A percentile compares a stretch with the other conserved stretches of the same genome.
These are phyloP conservation scores for Euphorbia schlechtendalii DNA, from an alignment of 441 rosid genomes.

Conservation along the genomic window DNA sequence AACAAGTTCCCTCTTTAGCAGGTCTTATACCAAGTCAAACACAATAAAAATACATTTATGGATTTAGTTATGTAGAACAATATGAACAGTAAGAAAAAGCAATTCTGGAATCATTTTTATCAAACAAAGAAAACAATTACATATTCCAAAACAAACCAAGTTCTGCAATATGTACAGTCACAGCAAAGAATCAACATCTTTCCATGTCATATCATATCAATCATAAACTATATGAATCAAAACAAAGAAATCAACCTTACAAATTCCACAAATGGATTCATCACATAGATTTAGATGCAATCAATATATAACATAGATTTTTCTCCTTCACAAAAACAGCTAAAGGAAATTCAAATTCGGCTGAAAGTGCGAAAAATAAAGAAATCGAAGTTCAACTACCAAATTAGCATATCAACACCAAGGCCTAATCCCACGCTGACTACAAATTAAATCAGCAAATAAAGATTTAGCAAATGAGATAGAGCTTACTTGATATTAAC, in stretches of 20 bases:
- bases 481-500: conserved; percentile 74
- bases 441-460: too few relatives aligned
- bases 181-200: not conserved
- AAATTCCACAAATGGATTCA: not conserved
- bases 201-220: not conserved
- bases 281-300: not conserved
- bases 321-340: not conserved
- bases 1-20: conserved; percentile 12
- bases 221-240: not conserved
- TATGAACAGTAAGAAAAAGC: too few relatives aligned
- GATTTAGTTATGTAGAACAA: too few relatives aligned
- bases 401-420: too few relatives aligned
- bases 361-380: too few relatives aligned
- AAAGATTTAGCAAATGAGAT: not conserved
- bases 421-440: too few relatives aligned
- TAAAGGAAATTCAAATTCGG: not conserved
- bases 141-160: not conserved
- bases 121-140: not conserved
- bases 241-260: too few relatives aligned
- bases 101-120: too few relatives aligned
- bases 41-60: too few relatives aligned
- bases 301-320: not conserved
- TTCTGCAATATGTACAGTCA: not conserved
- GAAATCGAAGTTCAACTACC: too few relatives aligned
- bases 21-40: conserved; percentile 14